Percentiles rank a stretch among this genome's conserved stretches.
phyloP scores from a whole-genome alignment of 176 grass and related monocot species.

The Oryza rufipogon region DNA sequence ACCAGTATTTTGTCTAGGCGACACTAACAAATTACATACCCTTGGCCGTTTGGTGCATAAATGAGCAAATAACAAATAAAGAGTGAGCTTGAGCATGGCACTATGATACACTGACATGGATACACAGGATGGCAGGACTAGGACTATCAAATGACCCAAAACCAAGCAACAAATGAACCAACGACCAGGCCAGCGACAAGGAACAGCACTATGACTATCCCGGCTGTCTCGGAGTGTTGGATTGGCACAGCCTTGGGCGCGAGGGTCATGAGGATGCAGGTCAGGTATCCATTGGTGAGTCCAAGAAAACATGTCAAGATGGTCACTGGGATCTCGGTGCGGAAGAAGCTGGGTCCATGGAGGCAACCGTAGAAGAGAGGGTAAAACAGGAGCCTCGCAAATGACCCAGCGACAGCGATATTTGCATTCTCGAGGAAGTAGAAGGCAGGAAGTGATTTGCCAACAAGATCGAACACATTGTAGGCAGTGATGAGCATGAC shows the following conservation, averaged over 20 bases:
- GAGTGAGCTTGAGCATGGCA: not conserved
- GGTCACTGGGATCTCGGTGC: slow-evolving; percentile 75
- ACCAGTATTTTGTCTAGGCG: not conserved
- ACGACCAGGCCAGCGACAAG: slow-evolving; percentile 64
- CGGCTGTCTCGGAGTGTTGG: slow-evolving; percentile 83
- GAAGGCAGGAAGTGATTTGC: slow-evolving; percentile 70
- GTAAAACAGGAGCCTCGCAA: slow-evolving; percentile 75
- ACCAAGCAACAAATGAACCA: slow-evolving; percentile 84
- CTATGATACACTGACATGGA: slow-evolving; percentile 17
- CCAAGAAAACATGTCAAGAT: slow-evolving; percentile 78
- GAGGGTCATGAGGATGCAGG: slow-evolving; percentile 81
- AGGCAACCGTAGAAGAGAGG: slow-evolving; percentile 87
- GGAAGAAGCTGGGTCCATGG: slow-evolving; percentile 83
- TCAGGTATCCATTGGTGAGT: slow-evolving; percentile 86
- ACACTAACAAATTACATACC: slow-evolving; percentile 33
- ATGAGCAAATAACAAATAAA: slow-evolving; percentile 26
- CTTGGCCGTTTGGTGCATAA: slow-evolving; percentile 23
- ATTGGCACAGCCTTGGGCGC: slow-evolving; percentile 87
- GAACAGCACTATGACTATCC: slow-evolving; percentile 89
- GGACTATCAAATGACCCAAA: slow-evolving; percentile 76
- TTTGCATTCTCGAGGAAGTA: slow-evolving; percentile 72
- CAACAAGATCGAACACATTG: slow-evolving; percentile 88
- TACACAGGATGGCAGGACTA: not conserved
- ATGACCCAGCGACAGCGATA: slow-evolving; percentile 53
- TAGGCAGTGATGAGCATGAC: slow-evolving; percentile 83